Percentiles rank a stretch among this genome's conserved stretches.
Conservation (phyloP, 257 asterid genomes). For the Craterostigma plantagineum region DNA sequence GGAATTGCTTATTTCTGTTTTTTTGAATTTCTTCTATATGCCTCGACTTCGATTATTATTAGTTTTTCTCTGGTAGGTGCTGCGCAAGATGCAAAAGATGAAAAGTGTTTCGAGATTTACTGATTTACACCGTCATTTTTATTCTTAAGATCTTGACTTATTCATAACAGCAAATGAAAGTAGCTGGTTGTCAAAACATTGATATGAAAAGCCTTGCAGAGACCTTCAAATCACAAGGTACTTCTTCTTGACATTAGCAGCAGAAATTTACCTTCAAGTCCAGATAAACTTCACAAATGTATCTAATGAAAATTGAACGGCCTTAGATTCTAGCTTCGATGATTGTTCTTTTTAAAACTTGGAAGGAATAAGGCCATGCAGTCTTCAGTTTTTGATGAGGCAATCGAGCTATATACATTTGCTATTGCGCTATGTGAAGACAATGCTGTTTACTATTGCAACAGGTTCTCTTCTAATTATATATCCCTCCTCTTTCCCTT, state of each 20-base stretch:
- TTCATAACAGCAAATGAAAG: constrained; percentile 51
- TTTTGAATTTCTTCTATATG: no score
- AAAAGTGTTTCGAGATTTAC: neutral
- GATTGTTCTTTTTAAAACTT: constrained; percentile 5
- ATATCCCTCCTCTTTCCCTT: neutral
- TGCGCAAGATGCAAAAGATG: no score
- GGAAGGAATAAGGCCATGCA: constrained; percentile 71
- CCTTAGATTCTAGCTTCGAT: no score
- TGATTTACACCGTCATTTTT: neutral
- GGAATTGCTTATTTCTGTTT: no score
- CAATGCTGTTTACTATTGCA: constrained; percentile 77
- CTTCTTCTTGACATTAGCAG: constrained; percentile 1
- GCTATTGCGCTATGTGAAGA: constrained; percentile 52
- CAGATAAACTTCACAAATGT: neutral
- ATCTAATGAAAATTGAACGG: neutral
- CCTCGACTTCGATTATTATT: no score
- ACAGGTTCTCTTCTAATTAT: no score
- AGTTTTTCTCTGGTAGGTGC: no score
- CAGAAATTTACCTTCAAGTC: neutral
- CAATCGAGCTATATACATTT: constrained; percentile 60
- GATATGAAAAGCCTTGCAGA: constrained; percentile 48
- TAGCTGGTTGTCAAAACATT: constrained; percentile 34
- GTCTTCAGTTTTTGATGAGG: constrained; percentile 40
- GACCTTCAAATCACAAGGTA: constrained; percentile 69
- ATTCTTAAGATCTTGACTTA: neutral